Evolutionary conservation across 768 basidiomycete species (phyloP), one percentile per base, ranked within the genome.

Genomic region (Rhodocollybia butyracea): DNA sequence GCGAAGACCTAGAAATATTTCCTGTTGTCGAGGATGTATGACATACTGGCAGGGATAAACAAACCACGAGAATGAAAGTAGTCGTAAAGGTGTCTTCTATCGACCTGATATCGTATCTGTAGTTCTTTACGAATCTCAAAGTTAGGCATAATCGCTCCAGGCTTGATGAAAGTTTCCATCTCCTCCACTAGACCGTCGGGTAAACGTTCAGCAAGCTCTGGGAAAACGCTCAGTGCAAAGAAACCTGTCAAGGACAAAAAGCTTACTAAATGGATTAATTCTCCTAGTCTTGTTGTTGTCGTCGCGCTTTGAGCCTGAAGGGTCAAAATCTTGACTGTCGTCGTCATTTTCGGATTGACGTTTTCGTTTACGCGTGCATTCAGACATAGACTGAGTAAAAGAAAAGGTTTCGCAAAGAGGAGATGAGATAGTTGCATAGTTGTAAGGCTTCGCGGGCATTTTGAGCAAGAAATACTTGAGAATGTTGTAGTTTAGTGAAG

Each of bases 91-190:
- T 88, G 87, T 60, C 88, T 73, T 60, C 88, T 75, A 65, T 89
- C 87, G 56, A 88, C 84, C 57, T 73, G 75, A 66, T 86, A 87
- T 43, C 84, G 80, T 63, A 83, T 79, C 68, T 89, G 88, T 31
- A 89, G 80, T 57, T 83, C 84, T 59, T 84, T 85, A 54, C 88
- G 79, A 51, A 84, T 73, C 7, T 82, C 76, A 61, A 89, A 91
- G 10, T 83, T 79, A 6, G 88, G 88, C 88, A 91, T 91, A 64
- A 88, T 86, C 40, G 82, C 83, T 39, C 88, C 88, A 10, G 86
- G 83, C 47, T 76, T 67, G 41, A 91, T 85, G 54, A 82, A 72
- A n/a, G 80, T 82, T 62, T 90, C 85, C 73, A 90, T 80, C 64
- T 90, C 88, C 38, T 79, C 76, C 77, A 54, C 53, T 5, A 54